A percentile compares a stretch with the other conserved stretches of the same genome.
Evolutionary conservation across 2,329 filamentous ascomycete species (phyloP).

Genomic region (Penicillium freii): DNA sequence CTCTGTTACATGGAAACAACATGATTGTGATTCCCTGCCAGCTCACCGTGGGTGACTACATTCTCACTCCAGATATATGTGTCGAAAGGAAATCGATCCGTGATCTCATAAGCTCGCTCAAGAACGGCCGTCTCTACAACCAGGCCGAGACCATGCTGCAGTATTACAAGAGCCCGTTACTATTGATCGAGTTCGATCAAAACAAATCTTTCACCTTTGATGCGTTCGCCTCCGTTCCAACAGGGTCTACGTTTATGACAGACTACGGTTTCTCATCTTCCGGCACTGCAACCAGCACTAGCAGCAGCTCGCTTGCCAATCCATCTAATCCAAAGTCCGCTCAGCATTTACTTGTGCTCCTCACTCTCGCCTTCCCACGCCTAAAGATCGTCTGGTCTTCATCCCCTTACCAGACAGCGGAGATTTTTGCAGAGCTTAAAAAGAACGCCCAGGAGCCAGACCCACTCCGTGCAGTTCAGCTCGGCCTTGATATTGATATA

Average conservation of each 20-base stretch:
- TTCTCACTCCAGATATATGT: constrained; percentile 85
- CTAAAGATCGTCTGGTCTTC: constrained; percentile 92
- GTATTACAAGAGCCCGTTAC: constrained; percentile 84
- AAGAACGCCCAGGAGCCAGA: constrained; percentile 87
- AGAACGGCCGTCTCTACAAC: constrained; percentile 84
- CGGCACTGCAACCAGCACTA: constrained; percentile 48
- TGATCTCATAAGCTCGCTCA: constrained; percentile 88
- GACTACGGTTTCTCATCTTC: constrained; percentile 54
- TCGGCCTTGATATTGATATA: constrained; percentile 66
- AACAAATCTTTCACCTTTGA: constrained; percentile 96
- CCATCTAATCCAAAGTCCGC: constrained; percentile 68
- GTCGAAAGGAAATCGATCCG: constrained; percentile 91
- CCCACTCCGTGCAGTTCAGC: constrained; percentile 77
- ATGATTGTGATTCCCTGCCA: constrained; percentile 92
- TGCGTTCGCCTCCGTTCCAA: constrained; percentile 51
- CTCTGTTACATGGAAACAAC: constrained; percentile 81
- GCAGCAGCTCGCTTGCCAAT: constrained; percentile 62
- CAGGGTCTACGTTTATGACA: constrained; percentile 40
- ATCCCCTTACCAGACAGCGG: constrained; percentile 90
- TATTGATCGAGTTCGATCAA: constrained; percentile 96
- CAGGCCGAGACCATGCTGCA: constrained; percentile 93
- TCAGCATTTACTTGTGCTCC: constrained; percentile 85
- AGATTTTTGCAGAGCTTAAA: constrained; percentile 94
- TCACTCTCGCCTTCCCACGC: constrained; percentile 87
- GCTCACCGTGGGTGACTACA: constrained; percentile 94